Evolutionary conservation across 2,329 filamentous ascomycete genomes (phyloP).

Genomic region (Tolypocladium sp.): DNA sequence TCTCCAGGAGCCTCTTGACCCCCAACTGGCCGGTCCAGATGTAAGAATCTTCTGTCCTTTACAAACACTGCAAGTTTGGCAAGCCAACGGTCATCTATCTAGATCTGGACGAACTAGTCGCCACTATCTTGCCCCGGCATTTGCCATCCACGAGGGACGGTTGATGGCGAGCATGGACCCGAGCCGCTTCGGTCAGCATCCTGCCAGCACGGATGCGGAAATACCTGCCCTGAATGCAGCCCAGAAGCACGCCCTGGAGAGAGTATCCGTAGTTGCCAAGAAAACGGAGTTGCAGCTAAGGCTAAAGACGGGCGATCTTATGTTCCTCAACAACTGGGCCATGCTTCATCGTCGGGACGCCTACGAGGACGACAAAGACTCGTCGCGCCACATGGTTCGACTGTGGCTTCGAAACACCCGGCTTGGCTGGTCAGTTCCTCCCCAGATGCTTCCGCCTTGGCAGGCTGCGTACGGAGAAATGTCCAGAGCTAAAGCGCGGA

Average conservation of each 20-base stretch:
- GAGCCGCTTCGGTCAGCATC: conserved; percentile 35
- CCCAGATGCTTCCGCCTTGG: conserved; percentile 32
- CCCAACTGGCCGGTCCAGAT: conserved; percentile 39
- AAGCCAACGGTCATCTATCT: background rate
- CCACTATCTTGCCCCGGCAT: conserved; percentile 31
- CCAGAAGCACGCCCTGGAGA: conserved; percentile 35
- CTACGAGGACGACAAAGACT: conserved; percentile 30
- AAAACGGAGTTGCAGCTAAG: conserved; percentile 30
- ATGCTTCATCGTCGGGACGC: conserved; percentile 39
- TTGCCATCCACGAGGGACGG: conserved; percentile 29
- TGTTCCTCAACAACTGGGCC: conserved; percentile 42
- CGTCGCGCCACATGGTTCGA: conserved; percentile 39
- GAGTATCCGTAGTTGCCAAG: conserved; percentile 30
- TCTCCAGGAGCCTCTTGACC: conserved; percentile 25
- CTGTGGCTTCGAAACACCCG: conserved; percentile 43
- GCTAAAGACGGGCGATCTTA: conserved; percentile 33
- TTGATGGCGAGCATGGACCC: conserved; percentile 37
- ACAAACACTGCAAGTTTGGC: background rate
- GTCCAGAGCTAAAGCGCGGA: conserved; percentile 15
- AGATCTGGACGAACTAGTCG: conserved; percentile 13
- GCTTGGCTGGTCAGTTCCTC: conserved; percentile 36
- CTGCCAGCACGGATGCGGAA: conserved; percentile 11
- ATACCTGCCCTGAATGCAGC: conserved; percentile 29
- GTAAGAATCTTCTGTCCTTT: conserved; percentile 19
- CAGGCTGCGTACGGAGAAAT: conserved; percentile 30